phyloP scores from a whole-genome alignment of 768 basidiomycete species.

The Mrakia gelida region DNA sequence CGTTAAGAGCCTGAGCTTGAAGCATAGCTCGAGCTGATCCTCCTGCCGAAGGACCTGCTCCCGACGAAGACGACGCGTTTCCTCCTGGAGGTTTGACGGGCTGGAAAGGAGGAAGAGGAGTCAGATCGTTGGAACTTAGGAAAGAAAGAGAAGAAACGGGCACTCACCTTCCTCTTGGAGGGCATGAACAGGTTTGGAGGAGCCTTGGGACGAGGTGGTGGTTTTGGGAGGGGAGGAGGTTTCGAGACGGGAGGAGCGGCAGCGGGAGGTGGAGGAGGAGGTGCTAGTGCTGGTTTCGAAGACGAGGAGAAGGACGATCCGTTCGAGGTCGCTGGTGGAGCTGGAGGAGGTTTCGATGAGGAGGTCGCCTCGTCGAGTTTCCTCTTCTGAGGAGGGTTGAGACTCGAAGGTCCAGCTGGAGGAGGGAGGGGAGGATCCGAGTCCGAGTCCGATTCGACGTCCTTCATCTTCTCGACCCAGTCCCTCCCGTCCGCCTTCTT shows the following conservation, averaged over 20 bases:
- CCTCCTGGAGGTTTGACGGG: not conserved
- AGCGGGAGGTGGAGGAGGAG: not conserved
- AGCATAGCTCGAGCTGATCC: not conserved
- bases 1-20: not conserved
- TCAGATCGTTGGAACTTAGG: not conserved
- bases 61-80: not conserved
- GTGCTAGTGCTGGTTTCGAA: not conserved
- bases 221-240: not conserved
- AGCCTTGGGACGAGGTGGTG: not conserved
- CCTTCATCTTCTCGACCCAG: not conserved
- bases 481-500: not conserved
- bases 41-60: not conserved
- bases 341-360: not conserved
- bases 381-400: not conserved
- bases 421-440: not conserved
- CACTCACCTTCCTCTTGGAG: not conserved
- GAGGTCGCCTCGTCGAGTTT: not conserved
- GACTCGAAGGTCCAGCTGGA: not conserved
- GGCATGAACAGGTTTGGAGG: slow-evolving; percentile 1
- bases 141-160: not conserved
- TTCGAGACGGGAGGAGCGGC: not conserved
- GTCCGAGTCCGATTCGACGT: not conserved
- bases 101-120: not conserved
- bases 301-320: not conserved
- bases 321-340: not conserved